Base-by-base conservation (phyloP, 169 alveolate species). In the Plasmodium cynomolgi region DNA sequence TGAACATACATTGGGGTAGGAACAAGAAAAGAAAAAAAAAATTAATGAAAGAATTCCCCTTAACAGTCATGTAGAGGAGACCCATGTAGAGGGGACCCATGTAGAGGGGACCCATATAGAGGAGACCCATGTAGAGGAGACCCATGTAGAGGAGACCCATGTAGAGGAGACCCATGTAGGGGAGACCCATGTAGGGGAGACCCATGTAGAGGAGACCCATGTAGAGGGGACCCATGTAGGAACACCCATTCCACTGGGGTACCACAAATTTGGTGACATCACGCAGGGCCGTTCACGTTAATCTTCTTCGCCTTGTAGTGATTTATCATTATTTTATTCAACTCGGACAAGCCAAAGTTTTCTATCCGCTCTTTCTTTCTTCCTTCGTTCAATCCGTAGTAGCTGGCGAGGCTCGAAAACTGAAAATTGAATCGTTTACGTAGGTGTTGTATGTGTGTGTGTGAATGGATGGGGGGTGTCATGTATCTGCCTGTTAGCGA, bases 241-340 rank as follows among this genome's bases (percentile, higher is more conserved):
- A 31, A 71, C 34, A 84, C 15, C 15, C 17, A 54, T 71, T 72
- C 6, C 7, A 39, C 23, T 75, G 2, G 0, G 3, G 3, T 34
- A 75, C 29, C 47, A 75, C 31, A 33, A 75, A 54, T 74, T 37
- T 82, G 33, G 26, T 26, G 73, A 80, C 31, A 37, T 88, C 82
- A 88, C 17, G 50, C 11, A 71, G 56, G 31, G 71, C 82, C 77
- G 82, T 80, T 81, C 20, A 88, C 94, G 26, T 80, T 77, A 80
- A 88, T 88, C 82, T 88, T 88, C 82, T 88, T 88, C 17, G 94
- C 81, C 58, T 88, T 88, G 74, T 88, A 88, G 50, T 88, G 94
- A 34, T 58, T 88, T 88, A 88, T 88, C 94, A 88, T 88, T 88
- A 88, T 88, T 68, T 88, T 88, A 80, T 88, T 88, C 37, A 88